phyloP scores from a whole-genome alignment of 495 filamentous ascomycete genomes.

The Amorphotheca resinae region DNA sequence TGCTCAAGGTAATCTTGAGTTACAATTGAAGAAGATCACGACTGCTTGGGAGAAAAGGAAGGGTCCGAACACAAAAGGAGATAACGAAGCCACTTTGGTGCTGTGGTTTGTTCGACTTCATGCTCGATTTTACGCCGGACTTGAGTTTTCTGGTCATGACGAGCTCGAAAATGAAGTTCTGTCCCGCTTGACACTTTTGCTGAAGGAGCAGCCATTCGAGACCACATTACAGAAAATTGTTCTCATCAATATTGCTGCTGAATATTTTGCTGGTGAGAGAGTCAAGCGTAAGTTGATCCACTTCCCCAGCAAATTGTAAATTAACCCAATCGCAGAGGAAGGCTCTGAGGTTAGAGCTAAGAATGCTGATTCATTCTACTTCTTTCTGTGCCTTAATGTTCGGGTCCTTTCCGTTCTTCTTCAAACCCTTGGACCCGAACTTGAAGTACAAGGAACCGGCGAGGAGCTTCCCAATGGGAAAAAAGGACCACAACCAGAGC shows the following conservation, averaged over 20 bases:
- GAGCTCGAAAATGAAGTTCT: conserved; percentile 82
- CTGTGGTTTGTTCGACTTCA: conserved; percentile 84
- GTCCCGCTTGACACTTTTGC: conserved; percentile 55
- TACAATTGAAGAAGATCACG: conserved; percentile 64
- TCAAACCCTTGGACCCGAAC: conserved; percentile 53
- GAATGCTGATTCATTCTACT: conserved; percentile 47
- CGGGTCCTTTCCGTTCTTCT: conserved; percentile 69
- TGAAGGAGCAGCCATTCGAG: conserved; percentile 48
- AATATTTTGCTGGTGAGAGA: conserved; percentile 51
- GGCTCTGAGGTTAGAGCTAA: conserved; percentile 10
- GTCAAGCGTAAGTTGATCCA: conserved; percentile 38
- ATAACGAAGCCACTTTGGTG: conserved; percentile 36
- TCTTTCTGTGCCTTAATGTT: conserved; percentile 68
- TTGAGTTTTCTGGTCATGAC: conserved; percentile 54
- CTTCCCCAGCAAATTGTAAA: conserved; percentile 9
- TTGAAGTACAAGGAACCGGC: conserved; percentile 45
- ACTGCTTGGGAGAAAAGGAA: conserved; percentile 40
- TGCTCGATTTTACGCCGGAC: conserved; percentile 66
- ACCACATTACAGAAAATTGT: conserved; percentile 64
- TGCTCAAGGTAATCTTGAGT: conserved; percentile 62
- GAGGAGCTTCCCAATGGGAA: conserved; percentile 24
- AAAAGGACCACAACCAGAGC: conserved; percentile 22
- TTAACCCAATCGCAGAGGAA: conserved; percentile 19
- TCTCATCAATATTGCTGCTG: conserved; percentile 75
- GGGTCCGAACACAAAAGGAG: conserved; percentile 1